Base-by-base conservation (phyloP, 2,329 filamentous ascomycete species). In the Zarea fungicola region DNA sequence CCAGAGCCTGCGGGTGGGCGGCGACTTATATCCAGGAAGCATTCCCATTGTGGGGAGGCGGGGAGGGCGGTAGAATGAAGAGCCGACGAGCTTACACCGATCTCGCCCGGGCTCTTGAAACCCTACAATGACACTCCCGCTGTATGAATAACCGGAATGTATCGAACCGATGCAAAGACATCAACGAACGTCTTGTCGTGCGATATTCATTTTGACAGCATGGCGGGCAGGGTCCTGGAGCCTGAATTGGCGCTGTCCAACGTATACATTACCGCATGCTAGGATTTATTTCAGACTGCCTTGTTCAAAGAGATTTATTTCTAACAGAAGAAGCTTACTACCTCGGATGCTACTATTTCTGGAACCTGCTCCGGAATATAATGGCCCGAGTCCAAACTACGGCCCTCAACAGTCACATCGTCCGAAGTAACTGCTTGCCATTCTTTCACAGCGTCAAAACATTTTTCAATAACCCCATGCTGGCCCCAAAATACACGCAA, bases 281-380 rank as follows among this genome's bases (percentile, higher is more conserved):
- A n/a, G n/a, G n/a, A n/a, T n/a, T n/a, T n/a, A n/a, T n/a, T n/a
- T n/a, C n/a, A n/a, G n/a, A n/a, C n/a, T n/a, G n/a, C n/a, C n/a
- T n/a, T n/a, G n/a, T n/a, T n/a, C n/a, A n/a, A n/a, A n/a, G n/a
- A n/a, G n/a, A 28, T 28, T 19, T 8, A 84, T 18, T 9, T 3
- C 22, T 34, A 21, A 4, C 7, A 16, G 48, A 73, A 60, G 48
- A 75, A 76, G 6, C 65, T 63, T 8, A 51, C 44, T 6, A 78
- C 62, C 18, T 67, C 63, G 44, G 60, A 61, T 25, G 74, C 61
- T 21, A 78, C 63, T 2, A 70, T 69, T 10, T 71, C 68, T 0
- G 77, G 76, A 22, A 62, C 64, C 51, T 81, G 71, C 54, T 82
- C 78, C 1, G 75, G 67, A 21, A 75, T 68, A 53, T 74, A 76